Evolutionary conservation across 805 yeast genomes (phyloP), one percentile per base, ranked within the genome.

Genomic region (Schwanniomyces yamadae): DNA sequence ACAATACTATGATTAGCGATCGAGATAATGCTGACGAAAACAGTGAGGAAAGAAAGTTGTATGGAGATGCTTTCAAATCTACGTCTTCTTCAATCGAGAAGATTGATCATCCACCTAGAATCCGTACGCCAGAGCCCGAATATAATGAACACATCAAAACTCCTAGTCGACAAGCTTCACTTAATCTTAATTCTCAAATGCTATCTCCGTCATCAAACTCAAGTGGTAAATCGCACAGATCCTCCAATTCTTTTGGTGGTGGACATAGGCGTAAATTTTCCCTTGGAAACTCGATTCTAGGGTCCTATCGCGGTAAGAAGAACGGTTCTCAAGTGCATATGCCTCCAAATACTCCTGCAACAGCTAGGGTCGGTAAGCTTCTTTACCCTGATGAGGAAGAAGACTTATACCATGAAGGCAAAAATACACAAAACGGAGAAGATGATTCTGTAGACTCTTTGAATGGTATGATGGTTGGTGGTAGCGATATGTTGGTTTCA

Each of bases 391-490:
- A 50, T 13, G 59, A 51, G 3, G 60, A 50, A n/a, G 49, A 54
- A 11, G 57, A 52, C 16, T 62, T 52, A 17, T 63, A 60, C 16
- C 56, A 52, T n/a, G 59, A 52, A n/a, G 54, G 54, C 7, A 57
- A 49, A 12, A 37, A 49, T 39, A 51, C 51, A 23, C 55, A 52
- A 18, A 44, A 46, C 22, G 45, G 55, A 3, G 75, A 76, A 44
- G 83, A 80, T n/a, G 85, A 82, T 44, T 77, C 82, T 0, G 59
- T 75, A 25, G 77, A 74, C 42, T 71, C 83, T 36, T 68, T 80
- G 45, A 80, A 73, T 45, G 78, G 73, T 7, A 52, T 55, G 48
- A 63, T 66, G 41, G 78, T 74, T 9, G 73, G 72, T 6, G 82
- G 77, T 12, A 60, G 69, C 32, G 83, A 80, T 52, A 78, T 79